Evolutionary conservation across 805 yeast genomes (phyloP), one percentile per base, ranked within the genome.

Genomic region (Aciculoconidium aculeatum): DNA sequence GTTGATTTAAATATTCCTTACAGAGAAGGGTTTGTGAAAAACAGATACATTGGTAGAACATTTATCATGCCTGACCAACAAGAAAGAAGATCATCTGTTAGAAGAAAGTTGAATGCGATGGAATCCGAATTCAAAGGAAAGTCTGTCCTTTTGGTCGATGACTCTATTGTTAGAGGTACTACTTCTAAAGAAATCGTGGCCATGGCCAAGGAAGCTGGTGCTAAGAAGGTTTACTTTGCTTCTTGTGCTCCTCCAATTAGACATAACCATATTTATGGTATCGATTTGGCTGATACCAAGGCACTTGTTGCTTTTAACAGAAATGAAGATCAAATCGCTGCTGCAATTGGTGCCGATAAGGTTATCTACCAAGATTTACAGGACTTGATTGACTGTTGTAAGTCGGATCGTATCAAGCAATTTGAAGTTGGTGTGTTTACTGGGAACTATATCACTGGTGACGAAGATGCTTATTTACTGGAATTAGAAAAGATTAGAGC

Each of bases 121-220:
- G 86, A 77, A 36, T 74, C 83, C 25, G 98, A 92, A 61, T 92
- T 92, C 55, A 71, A 73, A 41, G 92, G 76, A 39, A 76, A 86
- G 47, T 78, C 77, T 38, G 97, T 92, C 13, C 65, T 92, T 40
- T 70, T 92, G 31, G 96, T 92, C 24, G 98, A 92, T 58, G 98
- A 92, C 58, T 86, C 96, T 15, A 90, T 92, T 41, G 98, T 92
- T 7, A 77, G 98, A 55, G 98, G 98, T 39, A 92, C 98, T 12
- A 92, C 98, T 3, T 87, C 96, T 5, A 82, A 76, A 55, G 98
- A 92, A 63, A 92, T 92, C 42, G 94, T 92, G 18, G 81, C 78
- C 42, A 92, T 92, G 98, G 98, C 98, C n/a, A 74, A 82, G 45
- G 98, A 92, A 57, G 95, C 97, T 4, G 98, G 98, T 35, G 98